Evolutionary conservation across 2,329 filamentous ascomycete species (phyloP).

Genomic region (Phyllosticta citribraziliensis): DNA sequence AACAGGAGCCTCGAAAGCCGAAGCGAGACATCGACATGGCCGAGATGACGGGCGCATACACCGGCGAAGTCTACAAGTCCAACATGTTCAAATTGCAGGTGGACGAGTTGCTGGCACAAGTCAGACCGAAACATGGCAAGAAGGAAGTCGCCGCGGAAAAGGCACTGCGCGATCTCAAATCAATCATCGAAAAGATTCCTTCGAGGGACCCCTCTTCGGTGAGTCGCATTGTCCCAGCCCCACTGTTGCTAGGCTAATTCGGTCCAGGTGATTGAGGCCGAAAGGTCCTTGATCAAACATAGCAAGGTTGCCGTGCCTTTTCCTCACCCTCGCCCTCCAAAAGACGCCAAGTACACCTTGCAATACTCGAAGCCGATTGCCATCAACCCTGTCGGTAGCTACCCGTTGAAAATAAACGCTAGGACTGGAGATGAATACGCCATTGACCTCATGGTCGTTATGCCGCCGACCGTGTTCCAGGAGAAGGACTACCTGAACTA

Average conservation of each 20-base stretch:
- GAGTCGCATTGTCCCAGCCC: slow-evolving; percentile 9
- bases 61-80: slow-evolving; percentile 51
- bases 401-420: slow-evolving; percentile 64
- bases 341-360: slow-evolving; percentile 73
- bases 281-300: slow-evolving; percentile 55
- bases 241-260: slow-evolving; percentile 11
- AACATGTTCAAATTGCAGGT: slow-evolving; percentile 59
- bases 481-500: slow-evolving; percentile 91
- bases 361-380: slow-evolving; percentile 64
- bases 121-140: slow-evolving; percentile 49
- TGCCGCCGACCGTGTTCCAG: slow-evolving; percentile 71
- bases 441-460: slow-evolving; percentile 78
- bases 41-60: slow-evolving; percentile 29
- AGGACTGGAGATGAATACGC: slow-evolving; percentile 50
- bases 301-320: slow-evolving; percentile 69
- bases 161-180: slow-evolving; percentile 45
- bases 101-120: slow-evolving; percentile 50
- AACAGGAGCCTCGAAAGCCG: slow-evolving; percentile 4
- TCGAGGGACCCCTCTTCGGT: slow-evolving; percentile 39
- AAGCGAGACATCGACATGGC: slow-evolving; percentile 13
- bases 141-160: slow-evolving; percentile 45
- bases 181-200: slow-evolving; percentile 47
- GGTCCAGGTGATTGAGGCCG: slow-evolving; percentile 57
- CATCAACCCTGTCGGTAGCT: slow-evolving; percentile 84
- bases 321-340: slow-evolving; percentile 66